Evolutionary conservation across 1,284 basidiomycete species (phyloP), one percentile per base, ranked within the genome.

Genomic region (Puccinia horiana): DNA sequence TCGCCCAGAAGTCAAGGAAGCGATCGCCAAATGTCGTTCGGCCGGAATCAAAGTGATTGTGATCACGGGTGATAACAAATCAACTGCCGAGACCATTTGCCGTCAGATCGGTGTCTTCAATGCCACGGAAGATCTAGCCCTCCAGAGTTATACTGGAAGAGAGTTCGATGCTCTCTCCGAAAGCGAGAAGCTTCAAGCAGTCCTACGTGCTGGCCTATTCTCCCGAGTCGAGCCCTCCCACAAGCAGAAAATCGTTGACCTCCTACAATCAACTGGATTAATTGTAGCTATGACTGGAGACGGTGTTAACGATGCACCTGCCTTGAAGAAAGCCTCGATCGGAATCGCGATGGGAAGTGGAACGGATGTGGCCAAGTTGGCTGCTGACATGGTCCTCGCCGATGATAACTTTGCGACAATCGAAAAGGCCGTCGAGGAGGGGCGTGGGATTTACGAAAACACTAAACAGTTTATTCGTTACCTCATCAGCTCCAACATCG

Each of bases 211-310:
- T 0, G 92, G 92, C 84, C 88, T 99, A 87, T 99, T 99, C 87
- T 93, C 92, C 83, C 91, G 97, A 77, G 98, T 96, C 12, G 96
- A 98, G 87, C 96, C 97, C 1, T 91, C 91, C 1, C 97, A 99
- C 88, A 99, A 99, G 90, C 93, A 91, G 84, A 93, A 96, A 88
- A 90, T 99, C 76, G 95, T 99, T 23, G 96, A 99, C 87, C 88
- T 98, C 83, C 89, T 99, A n/a, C 97, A 99, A 87, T 91, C 91
- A 82, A 90, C 95, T 78, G 95, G 93, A 20, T 89, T 96, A 83
- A 95, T 99, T 47, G 96, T 98, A n/a, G 97, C 97, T 26, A 99
- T 99, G 97, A 94, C 93, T 82, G 94, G 93, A 81, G 95, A 96
- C 85, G 94, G 94, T 86, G 88, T 88, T 37, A 89, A 88, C 83